These are phyloP conservation scores for Ogataea pignaliae DNA, from an alignment of 805 yeast genomes.

Conservation along the genomic window DNA sequence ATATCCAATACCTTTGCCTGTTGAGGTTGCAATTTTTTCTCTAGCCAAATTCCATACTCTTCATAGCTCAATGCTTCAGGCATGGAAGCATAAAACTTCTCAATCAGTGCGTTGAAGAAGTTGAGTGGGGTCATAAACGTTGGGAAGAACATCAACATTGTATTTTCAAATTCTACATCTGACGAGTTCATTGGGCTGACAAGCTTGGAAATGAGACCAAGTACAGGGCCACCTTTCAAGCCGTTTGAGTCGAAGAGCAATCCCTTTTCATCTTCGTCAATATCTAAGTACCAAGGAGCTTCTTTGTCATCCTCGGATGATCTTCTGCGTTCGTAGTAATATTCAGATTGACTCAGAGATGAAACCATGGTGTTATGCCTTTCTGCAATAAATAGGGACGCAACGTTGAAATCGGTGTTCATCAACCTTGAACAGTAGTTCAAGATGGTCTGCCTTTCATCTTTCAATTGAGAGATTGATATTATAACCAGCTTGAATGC, in stretches of 20 bases:
- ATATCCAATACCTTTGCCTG: conserved; percentile 61
- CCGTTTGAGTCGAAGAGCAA: conserved; percentile 64
- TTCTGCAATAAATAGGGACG: conserved; percentile 46
- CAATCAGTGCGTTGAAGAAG: conserved; percentile 53
- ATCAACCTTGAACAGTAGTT: conserved; percentile 74
- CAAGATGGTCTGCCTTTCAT: conserved; percentile 64
- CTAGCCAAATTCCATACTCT: conserved; percentile 74
- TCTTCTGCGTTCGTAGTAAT: conserved; percentile 31
- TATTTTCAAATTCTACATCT: conserved; percentile 54
- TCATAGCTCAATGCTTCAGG: conserved; percentile 86
- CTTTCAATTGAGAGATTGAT: conserved; percentile 55
- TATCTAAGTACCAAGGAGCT: conserved; percentile 68
- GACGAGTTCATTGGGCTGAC: conserved; percentile 68
- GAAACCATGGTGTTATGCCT: conserved; percentile 33
- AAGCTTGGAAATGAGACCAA: conserved; percentile 73
- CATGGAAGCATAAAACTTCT: conserved; percentile 66
- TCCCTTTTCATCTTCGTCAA: conserved; percentile 50
- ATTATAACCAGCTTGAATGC: conserved; percentile 32
- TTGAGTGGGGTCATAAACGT: conserved; percentile 68
- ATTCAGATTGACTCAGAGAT: conserved; percentile 23
- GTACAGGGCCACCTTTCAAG: conserved; percentile 78
- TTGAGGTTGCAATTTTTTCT: conserved; percentile 63
- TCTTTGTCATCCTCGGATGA: conserved; percentile 37
- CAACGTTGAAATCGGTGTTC: conserved; percentile 67
- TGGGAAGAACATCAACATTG: conserved; percentile 70